Evolutionary conservation across 129 eudicot species (phyloP).

Genomic region (Pseudognaphalium luteoalbum): DNA sequence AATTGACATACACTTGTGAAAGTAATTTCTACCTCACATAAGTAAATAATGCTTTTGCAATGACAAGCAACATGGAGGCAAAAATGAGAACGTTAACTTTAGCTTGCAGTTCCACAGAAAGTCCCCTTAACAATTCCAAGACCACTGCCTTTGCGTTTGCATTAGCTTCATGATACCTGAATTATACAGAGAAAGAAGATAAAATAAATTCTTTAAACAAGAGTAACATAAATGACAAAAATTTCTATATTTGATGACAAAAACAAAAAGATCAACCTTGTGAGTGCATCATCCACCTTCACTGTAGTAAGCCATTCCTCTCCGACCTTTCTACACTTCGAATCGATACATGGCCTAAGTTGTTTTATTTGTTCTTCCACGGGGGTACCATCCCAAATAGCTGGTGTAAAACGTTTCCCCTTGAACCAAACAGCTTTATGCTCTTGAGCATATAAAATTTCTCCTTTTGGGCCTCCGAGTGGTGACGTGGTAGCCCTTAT

Average conservation of each 20-base stretch:
- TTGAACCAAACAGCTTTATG: slow-evolving; percentile 93
- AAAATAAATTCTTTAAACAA: too few relatives aligned
- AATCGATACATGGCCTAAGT: slow-evolving; percentile 71
- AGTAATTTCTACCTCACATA: slow-evolving; percentile 64
- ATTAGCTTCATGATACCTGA: slow-evolving; percentile 87
- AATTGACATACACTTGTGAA: neutral
- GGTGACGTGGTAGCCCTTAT: slow-evolving; percentile 77
- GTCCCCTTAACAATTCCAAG: slow-evolving; percentile 68
- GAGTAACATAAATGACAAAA: neutral
- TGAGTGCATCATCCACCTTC: slow-evolving; percentile 83
- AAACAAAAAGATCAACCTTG: slow-evolving; percentile 46
- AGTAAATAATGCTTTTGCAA: slow-evolving; percentile 85
- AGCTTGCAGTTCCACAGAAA: slow-evolving; percentile 70
- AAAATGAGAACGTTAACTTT: slow-evolving; percentile 77
- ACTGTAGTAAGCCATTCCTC: slow-evolving; percentile 96
- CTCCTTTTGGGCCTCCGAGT: slow-evolving; percentile 87
- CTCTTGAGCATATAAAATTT: slow-evolving; percentile 81
- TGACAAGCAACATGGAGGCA: slow-evolving; percentile 88
- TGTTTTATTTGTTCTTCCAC: slow-evolving; percentile 91
- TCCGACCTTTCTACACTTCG: slow-evolving; percentile 89
- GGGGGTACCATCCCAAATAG: slow-evolving; percentile 76
- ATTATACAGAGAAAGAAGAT: neutral
- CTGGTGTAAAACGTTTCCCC: slow-evolving; percentile 78
- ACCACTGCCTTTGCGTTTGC: slow-evolving; percentile 71
- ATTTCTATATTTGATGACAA: neutral